Conservation (phyloP, 2,329 filamentous ascomycete species). For the Alternaria longipes region DNA sequence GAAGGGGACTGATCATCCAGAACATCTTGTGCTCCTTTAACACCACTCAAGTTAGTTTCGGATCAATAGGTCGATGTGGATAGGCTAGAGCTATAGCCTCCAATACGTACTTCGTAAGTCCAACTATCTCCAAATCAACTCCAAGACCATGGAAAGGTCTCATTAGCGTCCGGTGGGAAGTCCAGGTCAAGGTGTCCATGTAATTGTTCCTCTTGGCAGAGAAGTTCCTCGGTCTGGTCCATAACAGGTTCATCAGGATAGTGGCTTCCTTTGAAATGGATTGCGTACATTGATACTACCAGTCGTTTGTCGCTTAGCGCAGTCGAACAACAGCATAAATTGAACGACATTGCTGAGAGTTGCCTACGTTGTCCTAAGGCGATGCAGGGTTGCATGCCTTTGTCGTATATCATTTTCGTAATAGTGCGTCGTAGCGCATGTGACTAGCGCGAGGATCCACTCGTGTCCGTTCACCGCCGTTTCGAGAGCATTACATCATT, state of each 20-base stretch:
- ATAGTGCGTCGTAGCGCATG: constrained; percentile 30
- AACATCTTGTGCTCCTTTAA: constrained; percentile 32
- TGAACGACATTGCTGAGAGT: constrained; percentile 36
- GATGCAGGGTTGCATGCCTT: constrained; percentile 25
- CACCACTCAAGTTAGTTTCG: constrained; percentile 45
- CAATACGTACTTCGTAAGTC: constrained; percentile 48
- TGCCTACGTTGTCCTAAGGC: constrained; percentile 34
- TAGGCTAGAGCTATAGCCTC: constrained; percentile 38
- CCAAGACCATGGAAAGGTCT: constrained; percentile 14
- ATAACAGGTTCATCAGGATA: background rate
- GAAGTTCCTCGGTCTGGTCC: constrained; percentile 7
- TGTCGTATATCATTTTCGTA: constrained; percentile 24
- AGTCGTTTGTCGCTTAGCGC: constrained; percentile 24
- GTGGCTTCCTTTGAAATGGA: background rate
- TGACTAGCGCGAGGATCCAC: constrained; percentile 32
- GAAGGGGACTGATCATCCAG: constrained; percentile 26
- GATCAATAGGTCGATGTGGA: constrained; percentile 38
- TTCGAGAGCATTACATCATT: constrained; percentile 39
- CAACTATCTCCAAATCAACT: constrained; percentile 29
- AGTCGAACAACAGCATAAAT: constrained; percentile 38
- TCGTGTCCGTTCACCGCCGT: constrained; percentile 34
- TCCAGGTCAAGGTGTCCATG: background rate
- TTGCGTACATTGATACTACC: constrained; percentile 23
- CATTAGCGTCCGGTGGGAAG: constrained; percentile 6
- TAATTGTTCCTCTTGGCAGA: background rate